Evolutionary conservation across 1,284 basidiomycete genomes (phyloP).

Genomic region (Heterobasidion parviporum): DNA sequence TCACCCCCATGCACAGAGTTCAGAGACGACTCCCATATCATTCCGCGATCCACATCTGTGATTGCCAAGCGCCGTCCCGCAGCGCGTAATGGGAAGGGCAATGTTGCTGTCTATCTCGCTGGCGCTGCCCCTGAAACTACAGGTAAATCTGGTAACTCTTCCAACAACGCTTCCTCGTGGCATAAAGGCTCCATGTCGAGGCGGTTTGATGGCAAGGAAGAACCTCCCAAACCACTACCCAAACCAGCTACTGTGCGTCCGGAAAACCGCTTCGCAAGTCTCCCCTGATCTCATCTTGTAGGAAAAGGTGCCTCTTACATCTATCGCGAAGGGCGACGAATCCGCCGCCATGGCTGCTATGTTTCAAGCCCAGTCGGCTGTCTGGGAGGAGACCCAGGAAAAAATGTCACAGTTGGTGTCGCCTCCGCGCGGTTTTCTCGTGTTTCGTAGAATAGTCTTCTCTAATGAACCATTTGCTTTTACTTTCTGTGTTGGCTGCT

Average conservation of each 20-base stretch:
- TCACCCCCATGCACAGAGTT: constrained; percentile 52
- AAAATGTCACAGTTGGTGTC: constrained; percentile 93
- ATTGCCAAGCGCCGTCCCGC: constrained; percentile 88
- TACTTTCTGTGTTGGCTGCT: constrained; percentile 27
- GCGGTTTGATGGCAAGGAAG: constrained; percentile 85
- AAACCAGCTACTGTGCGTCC: constrained; percentile 16
- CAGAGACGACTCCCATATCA: constrained; percentile 85
- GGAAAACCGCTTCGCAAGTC: constrained; percentile 10
- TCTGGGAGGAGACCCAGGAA: constrained; percentile 96
- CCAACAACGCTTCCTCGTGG: constrained; percentile 32
- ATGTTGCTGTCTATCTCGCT: constrained; percentile 79
- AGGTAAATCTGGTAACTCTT: constrained; percentile 19
- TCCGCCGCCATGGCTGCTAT: constrained; percentile 89
- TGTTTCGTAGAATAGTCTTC: constrained; percentile 47
- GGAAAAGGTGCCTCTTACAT: constrained; percentile 12
- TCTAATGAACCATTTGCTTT: constrained; percentile 48
- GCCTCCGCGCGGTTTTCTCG: constrained; percentile 40
- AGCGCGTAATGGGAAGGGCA: constrained; percentile 83
- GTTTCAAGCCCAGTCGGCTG: constrained; percentile 86
- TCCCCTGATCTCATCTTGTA: constrained; percentile 15
- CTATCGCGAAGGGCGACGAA: constrained; percentile 60
- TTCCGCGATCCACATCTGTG: constrained; percentile 92
- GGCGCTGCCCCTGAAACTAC: constrained; percentile 39
- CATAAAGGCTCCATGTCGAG: constrained; percentile 76
- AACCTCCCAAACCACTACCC: constrained; percentile 17